Base-by-base conservation (phyloP, 148 eudicot species). In the Polygonum aviculare region DNA sequence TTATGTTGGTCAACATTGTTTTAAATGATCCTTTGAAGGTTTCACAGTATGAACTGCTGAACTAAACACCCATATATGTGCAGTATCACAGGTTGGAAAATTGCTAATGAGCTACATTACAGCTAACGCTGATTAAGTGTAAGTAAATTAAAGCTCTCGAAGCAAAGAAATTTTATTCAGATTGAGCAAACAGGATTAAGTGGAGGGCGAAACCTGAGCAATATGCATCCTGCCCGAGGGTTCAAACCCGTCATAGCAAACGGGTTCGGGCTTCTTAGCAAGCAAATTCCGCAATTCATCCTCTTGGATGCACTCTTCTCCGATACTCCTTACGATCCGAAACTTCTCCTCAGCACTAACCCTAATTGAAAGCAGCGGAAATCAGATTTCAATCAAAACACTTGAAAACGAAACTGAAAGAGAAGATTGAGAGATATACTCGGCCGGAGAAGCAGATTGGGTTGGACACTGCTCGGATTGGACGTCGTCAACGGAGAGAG, bases 151-250 rank as follows among this genome's bases (percentile, higher is more conserved):
- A 10, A 44, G 39, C 63, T 57, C 33, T 57, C 31, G 31, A 63
- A 31, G 31, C 69, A 63, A 67, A 22, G 38, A 18, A 54, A 8
- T 18, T 1, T 18, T 54, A 19, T n/a, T 18, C 18, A 16, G 26
- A 36, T 12, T 31, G 9, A 60, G 67, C 38, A 22, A 41, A 48
- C 48, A n/a, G 36, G 71, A 47, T 6, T 57, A 39, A 47, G 21
- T 47, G 33, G 33, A 38, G 7, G 33, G 11, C 26, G 22, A 39
- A 40, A 82, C 87, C 85, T 82, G 85, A 47, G 85, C 87, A 63
- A 85, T 80, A 50, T 85, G 85, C 87, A 85, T 82, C 22, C 85
- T 82, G 44, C 87, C 85, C 69, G 87, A 85, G 15, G 85, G 87
- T 63, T 85, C 85, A 78, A 85, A 85, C 18, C 85, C 83, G 65